Base-by-base conservation (phyloP, 371 early-diverging fungal species). In the Batkoa obscura region DNA sequence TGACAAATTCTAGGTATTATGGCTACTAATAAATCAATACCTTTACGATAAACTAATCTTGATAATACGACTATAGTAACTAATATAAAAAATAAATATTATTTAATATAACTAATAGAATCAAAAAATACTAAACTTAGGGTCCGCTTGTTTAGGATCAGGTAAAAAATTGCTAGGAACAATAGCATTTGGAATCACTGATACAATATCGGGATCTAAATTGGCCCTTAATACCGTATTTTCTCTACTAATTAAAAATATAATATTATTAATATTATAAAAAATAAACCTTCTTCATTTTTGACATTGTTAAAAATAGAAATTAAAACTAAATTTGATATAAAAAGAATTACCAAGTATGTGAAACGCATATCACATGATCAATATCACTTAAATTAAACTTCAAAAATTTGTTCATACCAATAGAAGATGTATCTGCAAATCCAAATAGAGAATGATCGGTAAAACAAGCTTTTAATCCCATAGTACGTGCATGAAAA, bases 131-230 rank as follows among this genome's bases (percentile, higher is more conserved):
- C 37, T 35, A 9, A n/a, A 30, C 17, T 77, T 73, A 0, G 85
- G 79, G 59, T 90, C 83, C 15, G 83, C 69, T 45, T 78, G 78
- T 1, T 74, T 66, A 0, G 87, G 81, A 59, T 91, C 86, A 0
- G 98, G 98, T 54, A 64, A 66, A 63, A 95, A 94, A 53, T 92
- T 83, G 37, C 81, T 80, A 2, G 88, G 84, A 8, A 95, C 84
- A 13, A 99, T 84, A 38, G 96, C 98, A 71, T 99, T 99, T 13
- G 99, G 99, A 48, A 99, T 96, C n/a, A 97, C 99, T 8, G 84
- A 88, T 1, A 99, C 96, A 56, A 76, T 77, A 48, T 78, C 71
- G 12, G 91, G 92, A 37, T 89, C 80, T 31, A 99, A 74, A 2
- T 86, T 83, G 3, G 94, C 94, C 51, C 99, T 72, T 35, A 95